phyloP scores from a whole-genome alignment of 352 stramenopile species.

The Halophytophthora batemanensis region DNA sequence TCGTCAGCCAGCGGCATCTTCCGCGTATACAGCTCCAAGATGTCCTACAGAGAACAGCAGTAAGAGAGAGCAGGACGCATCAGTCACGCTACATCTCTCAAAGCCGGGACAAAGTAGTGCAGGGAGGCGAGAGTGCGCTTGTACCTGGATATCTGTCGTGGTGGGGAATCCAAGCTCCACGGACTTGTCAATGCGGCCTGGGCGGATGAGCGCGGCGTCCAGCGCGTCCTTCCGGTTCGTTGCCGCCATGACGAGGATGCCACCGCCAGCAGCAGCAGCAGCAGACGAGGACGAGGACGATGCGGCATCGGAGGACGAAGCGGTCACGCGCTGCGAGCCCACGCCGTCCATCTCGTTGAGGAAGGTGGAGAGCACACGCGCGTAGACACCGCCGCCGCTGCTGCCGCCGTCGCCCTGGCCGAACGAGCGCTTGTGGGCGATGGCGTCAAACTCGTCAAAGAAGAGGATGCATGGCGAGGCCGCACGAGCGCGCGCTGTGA shows the following conservation, averaged over 20 bases:
- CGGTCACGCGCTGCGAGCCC: slow-evolving; percentile 24
- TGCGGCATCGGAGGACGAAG: slow-evolving; percentile 19
- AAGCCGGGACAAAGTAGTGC: no score
- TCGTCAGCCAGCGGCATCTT: slow-evolving; percentile 67
- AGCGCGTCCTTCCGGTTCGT: slow-evolving; percentile 72
- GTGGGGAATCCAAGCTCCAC: slow-evolving; percentile 59
- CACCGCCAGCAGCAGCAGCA: slow-evolving; percentile 13
- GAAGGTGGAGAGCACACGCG: slow-evolving; percentile 78
- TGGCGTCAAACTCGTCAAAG: slow-evolving; percentile 86
- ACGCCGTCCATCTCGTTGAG: slow-evolving; percentile 87
- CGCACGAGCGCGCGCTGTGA: slow-evolving; percentile 55
- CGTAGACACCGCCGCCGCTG: slow-evolving; percentile 59
- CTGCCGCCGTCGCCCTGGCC: slow-evolving; percentile 33
- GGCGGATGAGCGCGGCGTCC: slow-evolving; percentile 69
- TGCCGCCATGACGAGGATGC: slow-evolving; percentile 69
- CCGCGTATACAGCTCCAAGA: slow-evolving; percentile 58
- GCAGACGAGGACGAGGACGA: slow-evolving; percentile 9
- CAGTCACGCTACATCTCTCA: background rate
- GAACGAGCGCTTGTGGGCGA: slow-evolving; percentile 74
- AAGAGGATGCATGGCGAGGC: slow-evolving; percentile 79
- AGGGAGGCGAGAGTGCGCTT: background rate
- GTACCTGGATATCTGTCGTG: slow-evolving; percentile 41
- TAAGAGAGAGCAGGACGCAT: background rate
- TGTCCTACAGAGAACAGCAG: slow-evolving; percentile 36
- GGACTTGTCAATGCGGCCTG: slow-evolving; percentile 76